Evolutionary conservation across 1,139 yeast species (phyloP).

Genomic region (Sugiyamaella paludigena): DNA sequence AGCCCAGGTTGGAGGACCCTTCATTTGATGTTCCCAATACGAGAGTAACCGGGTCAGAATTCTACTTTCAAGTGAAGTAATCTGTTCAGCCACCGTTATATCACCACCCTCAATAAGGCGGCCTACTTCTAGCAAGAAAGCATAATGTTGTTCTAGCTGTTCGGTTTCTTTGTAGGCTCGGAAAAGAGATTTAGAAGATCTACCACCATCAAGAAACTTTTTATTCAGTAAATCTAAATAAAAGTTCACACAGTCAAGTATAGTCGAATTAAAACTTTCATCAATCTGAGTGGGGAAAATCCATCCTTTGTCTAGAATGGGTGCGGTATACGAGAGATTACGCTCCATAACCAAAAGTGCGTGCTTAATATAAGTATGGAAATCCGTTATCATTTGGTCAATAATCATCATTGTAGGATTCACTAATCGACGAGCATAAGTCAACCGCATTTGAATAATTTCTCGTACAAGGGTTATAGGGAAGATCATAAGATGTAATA

Average conservation of each 20-base stretch:
- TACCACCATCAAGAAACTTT: slow-evolving; percentile 75
- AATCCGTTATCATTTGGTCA: slow-evolving; percentile 89
- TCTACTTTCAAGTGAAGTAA: slow-evolving; percentile 58
- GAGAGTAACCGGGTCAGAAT: slow-evolving; percentile 66
- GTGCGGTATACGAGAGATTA: slow-evolving; percentile 60
- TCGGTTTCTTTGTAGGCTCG: slow-evolving; percentile 92
- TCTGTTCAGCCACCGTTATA: slow-evolving; percentile 71
- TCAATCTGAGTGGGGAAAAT: slow-evolving; percentile 65
- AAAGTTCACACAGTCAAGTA: slow-evolving; percentile 72
- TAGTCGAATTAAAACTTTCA: slow-evolving; percentile 64
- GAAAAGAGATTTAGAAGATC: slow-evolving; percentile 53
- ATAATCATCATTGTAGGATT: slow-evolving; percentile 95
- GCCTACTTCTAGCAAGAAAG: slow-evolving; percentile 71
- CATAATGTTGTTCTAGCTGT: slow-evolving; percentile 73
- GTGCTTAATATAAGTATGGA: slow-evolving; percentile 69
- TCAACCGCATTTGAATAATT: slow-evolving; percentile 68
- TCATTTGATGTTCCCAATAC: slow-evolving; percentile 69
- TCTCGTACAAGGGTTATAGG: slow-evolving; percentile 83
- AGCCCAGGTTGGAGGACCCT: slow-evolving; percentile 56
- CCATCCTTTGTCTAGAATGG: slow-evolving; percentile 68
- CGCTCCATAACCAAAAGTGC: slow-evolving; percentile 77
- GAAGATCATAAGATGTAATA: slow-evolving; percentile 66
- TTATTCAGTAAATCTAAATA: slow-evolving; percentile 68
- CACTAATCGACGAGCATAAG: slow-evolving; percentile 72
- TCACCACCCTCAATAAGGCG: slow-evolving; percentile 79